Base-by-base conservation (phyloP, 495 filamentous ascomycete species). In the Astrothelium macrocarpum region DNA sequence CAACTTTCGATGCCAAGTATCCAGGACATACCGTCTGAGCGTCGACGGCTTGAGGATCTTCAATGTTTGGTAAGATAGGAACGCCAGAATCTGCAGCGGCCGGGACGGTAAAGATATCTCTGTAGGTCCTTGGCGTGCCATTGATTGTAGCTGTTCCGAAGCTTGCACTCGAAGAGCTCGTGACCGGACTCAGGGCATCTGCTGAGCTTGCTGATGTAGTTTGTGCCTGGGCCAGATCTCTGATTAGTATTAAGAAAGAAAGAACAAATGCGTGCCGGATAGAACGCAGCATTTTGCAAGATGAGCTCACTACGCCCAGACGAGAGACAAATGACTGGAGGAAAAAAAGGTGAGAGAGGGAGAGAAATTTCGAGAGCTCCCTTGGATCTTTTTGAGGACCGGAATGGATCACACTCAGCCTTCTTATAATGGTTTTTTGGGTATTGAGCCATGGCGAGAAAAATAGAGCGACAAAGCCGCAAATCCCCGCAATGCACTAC, bases 1-100 rank as follows among this genome's bases (percentile, higher is more conserved):
- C 62, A 14, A 85, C 76, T 65, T 81, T 74, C 4, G 75, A 78
- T 1, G 83, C 85, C 53, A 68, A 82, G 68, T 87, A 87, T 0
- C 85, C 85, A 25, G 85, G 85, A 68, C 85, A 87, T 1, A 85
- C 83, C 2, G 78, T 75, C 72, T 94, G 90, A 1, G 86, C 81
- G 72, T 90, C 76, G 59, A 87, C 76, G 18, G 90, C 89, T 36
- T 87, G 56, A 11, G 88, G 85, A 66, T 92, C 89, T 46, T 84
- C 67, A 69, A 92, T 82, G 69, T 90, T 89, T 39, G 90, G 87
- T 29, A 90, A 73, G 36, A 90, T 65, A 20, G 79, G 75, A 23
- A 73, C 79, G 43, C 87, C 88, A 39, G 73, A 62, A 64, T 85
- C 81, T 9, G 80, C 83, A 42, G 72, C 69, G 16, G 83, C 75